These are phyloP conservation scores for Dothidotthia symphoricarpi DNA, from an alignment of 2,329 filamentous ascomycete genomes.

Conservation along the genomic window DNA sequence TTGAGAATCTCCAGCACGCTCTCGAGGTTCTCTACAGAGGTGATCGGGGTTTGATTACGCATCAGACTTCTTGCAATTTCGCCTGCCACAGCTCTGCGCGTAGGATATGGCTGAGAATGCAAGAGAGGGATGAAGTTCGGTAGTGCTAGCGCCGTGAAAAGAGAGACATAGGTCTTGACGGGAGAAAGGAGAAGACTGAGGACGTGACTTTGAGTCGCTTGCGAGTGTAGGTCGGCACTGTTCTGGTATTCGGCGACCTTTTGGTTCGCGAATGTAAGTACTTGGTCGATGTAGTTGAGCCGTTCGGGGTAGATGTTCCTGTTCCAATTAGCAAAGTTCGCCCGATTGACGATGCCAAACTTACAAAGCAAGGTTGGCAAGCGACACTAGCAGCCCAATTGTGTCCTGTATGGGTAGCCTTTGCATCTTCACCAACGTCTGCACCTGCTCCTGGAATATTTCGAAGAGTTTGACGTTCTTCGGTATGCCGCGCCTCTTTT, in stretches of 20 bases:
- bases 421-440: conserved; percentile 87
- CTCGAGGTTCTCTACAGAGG: conserved; percentile 75
- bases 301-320: conserved; percentile 89
- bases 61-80: conserved; percentile 83
- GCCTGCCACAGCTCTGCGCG: conserved; percentile 83
- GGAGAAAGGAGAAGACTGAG: conserved; percentile 88
- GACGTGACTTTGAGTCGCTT: conserved; percentile 82
- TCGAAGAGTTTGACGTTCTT: conserved; percentile 88
- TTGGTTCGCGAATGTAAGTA: conserved; percentile 80
- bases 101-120: conserved; percentile 89
- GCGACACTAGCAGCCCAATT: conserved; percentile 87
- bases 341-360: conserved; percentile 16
- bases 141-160: conserved; percentile 93
- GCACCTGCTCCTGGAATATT: conserved; percentile 94
- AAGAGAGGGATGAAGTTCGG: conserved; percentile 89
- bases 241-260: conserved; percentile 89
- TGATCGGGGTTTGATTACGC: conserved; percentile 75
- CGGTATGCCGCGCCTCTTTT: conserved; percentile 60
- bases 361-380: conserved; percentile 82
- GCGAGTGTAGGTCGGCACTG: conserved; percentile 90
- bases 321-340: conserved; percentile 22
- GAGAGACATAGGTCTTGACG: conserved; percentile 82
- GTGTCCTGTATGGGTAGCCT: conserved; percentile 91
- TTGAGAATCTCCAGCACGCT: conserved; percentile 85
- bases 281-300: conserved; percentile 92